Evolutionary conservation across 768 basidiomycete species (phyloP).

Genomic region (Kwoniella sp.): DNA sequence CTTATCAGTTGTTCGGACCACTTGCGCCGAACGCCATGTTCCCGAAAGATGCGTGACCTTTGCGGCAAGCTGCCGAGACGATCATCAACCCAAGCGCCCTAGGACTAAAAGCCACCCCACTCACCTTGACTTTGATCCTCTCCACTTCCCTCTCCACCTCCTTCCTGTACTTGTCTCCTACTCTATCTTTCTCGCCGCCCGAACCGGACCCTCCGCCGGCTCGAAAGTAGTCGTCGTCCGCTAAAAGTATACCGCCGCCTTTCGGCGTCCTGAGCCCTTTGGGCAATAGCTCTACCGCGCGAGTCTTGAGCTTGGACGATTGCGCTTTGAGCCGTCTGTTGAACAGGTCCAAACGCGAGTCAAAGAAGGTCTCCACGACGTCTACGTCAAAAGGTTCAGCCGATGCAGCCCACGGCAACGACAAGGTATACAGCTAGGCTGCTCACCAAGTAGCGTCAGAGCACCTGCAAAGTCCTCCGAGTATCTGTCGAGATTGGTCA

Average conservation of each 20-base stretch:
- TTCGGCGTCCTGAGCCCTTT: slow-evolving; percentile 53
- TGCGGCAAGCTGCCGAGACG: slow-evolving; percentile 60
- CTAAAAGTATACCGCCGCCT: slow-evolving; percentile 25
- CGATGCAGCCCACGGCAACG: slow-evolving; percentile 7
- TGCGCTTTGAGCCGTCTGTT: slow-evolving; percentile 81
- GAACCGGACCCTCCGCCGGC: background rate
- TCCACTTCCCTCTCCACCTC: slow-evolving; percentile 82
- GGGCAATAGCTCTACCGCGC: slow-evolving; percentile 71
- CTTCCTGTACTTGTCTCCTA: slow-evolving; percentile 60
- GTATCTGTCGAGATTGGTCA: slow-evolving; percentile 48
- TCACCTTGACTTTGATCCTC: slow-evolving; percentile 78
- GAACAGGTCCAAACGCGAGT: slow-evolving; percentile 62
- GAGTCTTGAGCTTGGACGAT: slow-evolving; percentile 72
- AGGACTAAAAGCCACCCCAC: background rate
- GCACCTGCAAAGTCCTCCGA: slow-evolving; percentile 62
- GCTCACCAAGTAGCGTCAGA: slow-evolving; percentile 78
- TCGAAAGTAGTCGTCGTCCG: slow-evolving; percentile 25
- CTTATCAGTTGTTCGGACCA: slow-evolving; percentile 50
- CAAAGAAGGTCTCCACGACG: slow-evolving; percentile 87
- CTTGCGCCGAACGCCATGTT: slow-evolving; percentile 80
- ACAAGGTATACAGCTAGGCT: too few relatives aligned
- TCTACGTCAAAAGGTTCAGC: slow-evolving; percentile 55
- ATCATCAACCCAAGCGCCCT: slow-evolving; percentile 74
- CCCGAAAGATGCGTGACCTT: slow-evolving; percentile 72
- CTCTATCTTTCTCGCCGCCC: slow-evolving; percentile 39